Evolutionary conservation across 257 asterid species (phyloP).

Genomic region (Nicotiana undulata): DNA sequence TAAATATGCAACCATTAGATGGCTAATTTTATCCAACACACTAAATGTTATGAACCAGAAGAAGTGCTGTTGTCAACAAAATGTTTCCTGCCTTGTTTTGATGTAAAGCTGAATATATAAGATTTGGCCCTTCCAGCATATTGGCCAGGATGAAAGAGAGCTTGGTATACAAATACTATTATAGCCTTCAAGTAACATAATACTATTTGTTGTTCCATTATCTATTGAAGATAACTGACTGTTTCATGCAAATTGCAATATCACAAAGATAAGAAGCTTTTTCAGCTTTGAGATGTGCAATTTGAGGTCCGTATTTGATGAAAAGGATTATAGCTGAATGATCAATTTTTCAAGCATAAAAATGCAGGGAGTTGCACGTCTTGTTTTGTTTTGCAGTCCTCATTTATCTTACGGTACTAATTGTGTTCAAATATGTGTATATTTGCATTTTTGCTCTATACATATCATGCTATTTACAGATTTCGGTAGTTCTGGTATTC

Average conservation of each 20-base stretch:
- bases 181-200: neutral
- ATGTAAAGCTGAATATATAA: neutral
- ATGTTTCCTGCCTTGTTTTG: neutral
- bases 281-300: neutral
- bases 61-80: neutral
- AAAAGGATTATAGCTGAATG: neutral
- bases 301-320: neutral
- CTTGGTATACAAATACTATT: neutral
- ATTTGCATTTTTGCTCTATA: neutral
- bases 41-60: neutral
- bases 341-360: neutral
- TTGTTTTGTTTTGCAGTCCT: neutral
- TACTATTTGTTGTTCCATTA: neutral
- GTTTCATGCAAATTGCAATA: neutral
- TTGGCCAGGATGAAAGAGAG: neutral
- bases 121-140: neutral
- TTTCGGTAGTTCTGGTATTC: neutral
- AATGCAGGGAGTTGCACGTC: neutral
- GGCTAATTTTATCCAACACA: neutral
- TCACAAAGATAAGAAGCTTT: neutral
- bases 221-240: neutral
- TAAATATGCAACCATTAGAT: neutral
- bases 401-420: neutral
- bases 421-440: neutral
- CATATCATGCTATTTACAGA: neutral